Evolutionary conservation across 257 asterid species (phyloP).

Genomic region (Solanum chaucha): DNA sequence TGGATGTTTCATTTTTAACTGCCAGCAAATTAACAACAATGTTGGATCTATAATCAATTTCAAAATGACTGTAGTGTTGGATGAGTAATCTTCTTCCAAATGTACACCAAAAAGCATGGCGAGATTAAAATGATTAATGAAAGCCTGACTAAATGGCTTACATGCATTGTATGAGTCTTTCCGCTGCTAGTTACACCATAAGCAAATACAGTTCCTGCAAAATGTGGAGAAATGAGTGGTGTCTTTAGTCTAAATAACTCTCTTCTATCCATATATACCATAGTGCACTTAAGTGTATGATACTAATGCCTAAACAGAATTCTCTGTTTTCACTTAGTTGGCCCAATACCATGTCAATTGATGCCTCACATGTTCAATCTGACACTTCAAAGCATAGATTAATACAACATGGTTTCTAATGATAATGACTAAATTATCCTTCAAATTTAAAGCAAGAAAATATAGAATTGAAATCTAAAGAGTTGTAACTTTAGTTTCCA

Average conservation of each 20-base stretch:
- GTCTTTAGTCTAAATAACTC: neutral
- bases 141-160: slow-evolving; percentile 12
- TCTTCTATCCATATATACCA: neutral
- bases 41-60: neutral
- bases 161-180: slow-evolving; percentile 91
- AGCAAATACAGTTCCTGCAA: slow-evolving; percentile 74
- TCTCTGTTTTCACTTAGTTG: neutral
- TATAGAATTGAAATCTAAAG: neutral
- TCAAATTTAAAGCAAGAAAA: neutral
- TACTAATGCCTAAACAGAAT: neutral
- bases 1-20: neutral
- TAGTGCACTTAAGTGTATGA: neutral
- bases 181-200: slow-evolving; percentile 92
- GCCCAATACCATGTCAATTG: neutral
- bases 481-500: neutral
- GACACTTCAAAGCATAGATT: neutral
- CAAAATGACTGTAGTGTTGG: neutral
- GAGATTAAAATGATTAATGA: neutral
- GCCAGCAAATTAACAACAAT: neutral
- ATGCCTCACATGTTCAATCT: neutral
- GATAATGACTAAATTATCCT: neutral
- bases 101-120: neutral
- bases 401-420: neutral
- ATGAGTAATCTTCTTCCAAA: neutral
- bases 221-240: neutral